A percentile compares a stretch with the other conserved stretches of the same genome.
Conservation (phyloP, 495 filamentous ascomycete species). For the Hyphodiscus hymeniophilus region DNA sequence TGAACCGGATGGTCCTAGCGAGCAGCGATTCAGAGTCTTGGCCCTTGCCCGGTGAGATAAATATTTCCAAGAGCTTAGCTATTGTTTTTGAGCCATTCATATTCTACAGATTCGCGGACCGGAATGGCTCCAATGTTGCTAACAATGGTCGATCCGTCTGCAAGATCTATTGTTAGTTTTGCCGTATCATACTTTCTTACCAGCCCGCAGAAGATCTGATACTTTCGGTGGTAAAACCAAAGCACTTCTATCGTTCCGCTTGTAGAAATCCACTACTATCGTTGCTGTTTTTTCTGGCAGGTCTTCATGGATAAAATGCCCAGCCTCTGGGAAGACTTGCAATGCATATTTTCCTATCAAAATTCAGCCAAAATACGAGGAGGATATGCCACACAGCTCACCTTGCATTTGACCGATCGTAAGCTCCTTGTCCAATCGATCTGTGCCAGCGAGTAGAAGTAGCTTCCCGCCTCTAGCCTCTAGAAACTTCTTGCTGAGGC, state of each 20-base stretch:
- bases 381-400: slow-evolving; percentile 24
- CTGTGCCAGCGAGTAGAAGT: slow-evolving; percentile 85
- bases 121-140: background rate
- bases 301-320: slow-evolving; percentile 96
- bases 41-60: too few species aligned
- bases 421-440: slow-evolving; percentile 86
- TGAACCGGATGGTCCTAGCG: too few species aligned
- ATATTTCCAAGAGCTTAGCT: too few species aligned
- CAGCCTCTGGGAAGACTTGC: slow-evolving; percentile 88
- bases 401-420: slow-evolving; percentile 99
- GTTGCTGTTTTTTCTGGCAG: slow-evolving; percentile 79
- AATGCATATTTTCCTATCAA: slow-evolving; percentile 82
- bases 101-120: too few species aligned
- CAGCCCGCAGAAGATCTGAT: slow-evolving; percentile 42
- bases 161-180: too few species aligned
- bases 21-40: too few species aligned
- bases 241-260: slow-evolving; percentile 75
- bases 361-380: slow-evolving; percentile 1
- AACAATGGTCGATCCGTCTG: too few species aligned
- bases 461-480: slow-evolving; percentile 78
- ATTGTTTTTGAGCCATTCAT: too few species aligned
- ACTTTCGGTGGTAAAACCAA: slow-evolving; percentile 91
- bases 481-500: slow-evolving; percentile 83
- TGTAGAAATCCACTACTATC: slow-evolving; percentile 81
- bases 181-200: slow-evolving; percentile 38